phyloP scores from a whole-genome alignment of 495 filamentous ascomycete species.

The Xeromyces bisporus region DNA sequence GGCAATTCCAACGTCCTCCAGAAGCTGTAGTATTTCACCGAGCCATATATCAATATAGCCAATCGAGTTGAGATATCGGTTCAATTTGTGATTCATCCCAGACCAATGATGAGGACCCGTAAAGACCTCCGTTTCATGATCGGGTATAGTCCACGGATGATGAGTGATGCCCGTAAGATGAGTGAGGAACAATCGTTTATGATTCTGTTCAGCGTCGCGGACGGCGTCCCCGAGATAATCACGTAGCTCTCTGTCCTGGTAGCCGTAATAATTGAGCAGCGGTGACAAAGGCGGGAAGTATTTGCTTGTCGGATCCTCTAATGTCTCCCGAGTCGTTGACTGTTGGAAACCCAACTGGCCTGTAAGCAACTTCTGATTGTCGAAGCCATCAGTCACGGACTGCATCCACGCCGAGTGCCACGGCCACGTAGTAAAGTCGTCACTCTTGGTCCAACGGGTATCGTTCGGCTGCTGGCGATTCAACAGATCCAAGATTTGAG shows the following conservation, averaged over 20 bases:
- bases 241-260: conserved; percentile 5
- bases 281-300: conserved; percentile 13
- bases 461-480: conserved; percentile 14
- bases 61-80: conserved; percentile 25
- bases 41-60: conserved; percentile 28
- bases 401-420: conserved; percentile 26
- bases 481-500: conserved; percentile 22
- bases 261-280: conserved; percentile 28
- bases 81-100: conserved; percentile 13
- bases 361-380: conserved; percentile 17
- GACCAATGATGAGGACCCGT: conserved; percentile 12
- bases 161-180: conserved; percentile 26
- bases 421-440: conserved; percentile 1
- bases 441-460: neutral
- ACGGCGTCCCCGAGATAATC: conserved; percentile 16
- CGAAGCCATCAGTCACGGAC: conserved; percentile 22
- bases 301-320: conserved; percentile 11
- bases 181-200: conserved; percentile 20
- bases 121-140: conserved; percentile 10
- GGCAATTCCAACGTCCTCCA: conserved; percentile 24
- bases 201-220: conserved; percentile 11
- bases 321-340: conserved; percentile 13
- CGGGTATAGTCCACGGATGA: conserved; percentile 22
- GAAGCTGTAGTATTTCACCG: conserved; percentile 16
- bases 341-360: conserved; percentile 20